phyloP scores from a whole-genome alignment of 768 basidiomycete genomes.

The Trametes cubensis region DNA sequence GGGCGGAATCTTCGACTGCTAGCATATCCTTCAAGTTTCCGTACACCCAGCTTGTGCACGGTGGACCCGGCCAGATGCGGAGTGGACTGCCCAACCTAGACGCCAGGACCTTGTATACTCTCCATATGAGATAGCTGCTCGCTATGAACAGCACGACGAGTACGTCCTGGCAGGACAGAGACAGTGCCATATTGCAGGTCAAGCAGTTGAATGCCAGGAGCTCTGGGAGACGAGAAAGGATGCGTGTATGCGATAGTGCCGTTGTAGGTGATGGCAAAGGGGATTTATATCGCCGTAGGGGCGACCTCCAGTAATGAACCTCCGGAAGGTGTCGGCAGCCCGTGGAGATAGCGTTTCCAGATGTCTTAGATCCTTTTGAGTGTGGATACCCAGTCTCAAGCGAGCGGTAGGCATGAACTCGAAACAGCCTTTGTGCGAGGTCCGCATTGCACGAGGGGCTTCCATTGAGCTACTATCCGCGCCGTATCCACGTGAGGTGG shows the following conservation, averaged over 20 bases:
- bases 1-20: conserved; percentile 44
- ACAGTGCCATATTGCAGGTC: neutral
- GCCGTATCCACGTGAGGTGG: too few species aligned
- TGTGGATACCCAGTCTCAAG: too few species aligned
- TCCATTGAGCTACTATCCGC: too few species aligned
- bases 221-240: neutral
- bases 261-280: too few species aligned
- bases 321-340: too few species aligned
- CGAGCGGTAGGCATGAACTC: too few species aligned
- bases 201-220: neutral
- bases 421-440: too few species aligned
- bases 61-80: conserved; percentile 53
- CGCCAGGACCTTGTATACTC: neutral
- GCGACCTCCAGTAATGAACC: too few species aligned
- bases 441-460: too few species aligned
- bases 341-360: too few species aligned
- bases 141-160: neutral
- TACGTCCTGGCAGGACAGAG: neutral
- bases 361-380: too few species aligned
- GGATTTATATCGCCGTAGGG: too few species aligned
- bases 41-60: conserved; percentile 45
- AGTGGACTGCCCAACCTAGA: conserved; percentile 40
- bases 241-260: neutral
- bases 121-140: neutral
- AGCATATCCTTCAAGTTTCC: conserved; percentile 53